Evolutionary conservation across 768 basidiomycete species (phyloP), one percentile per base, ranked within the genome.

Genomic region (Boletus insuetus): DNA sequence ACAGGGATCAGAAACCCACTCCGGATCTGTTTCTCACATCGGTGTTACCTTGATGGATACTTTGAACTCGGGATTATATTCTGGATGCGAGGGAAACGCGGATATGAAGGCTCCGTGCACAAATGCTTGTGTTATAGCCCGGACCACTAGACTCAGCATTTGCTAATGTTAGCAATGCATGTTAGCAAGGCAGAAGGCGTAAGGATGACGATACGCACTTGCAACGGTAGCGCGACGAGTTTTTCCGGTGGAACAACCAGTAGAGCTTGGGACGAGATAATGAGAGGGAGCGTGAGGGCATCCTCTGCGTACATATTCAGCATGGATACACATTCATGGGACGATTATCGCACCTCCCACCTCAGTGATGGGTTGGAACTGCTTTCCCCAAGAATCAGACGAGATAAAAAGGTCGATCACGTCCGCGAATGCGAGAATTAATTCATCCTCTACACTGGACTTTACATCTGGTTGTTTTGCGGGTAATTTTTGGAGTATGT

Each of bases 401-500:
- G 64, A 66, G 17, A 64, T 61, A 57, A 85, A 83, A 12, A 78
- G 70, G 60, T 91, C 89, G 67, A 91, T 80, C 22, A 87, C 79
- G 64, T 91, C 89, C 9, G 90, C 89, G 26, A 90, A 74, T 4
- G 86, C 81, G 26, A 92, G 74, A 31, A 91, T 74, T 24, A 83
- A 66, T 62, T 89, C 86, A 51, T 86, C 80, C 67, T 91, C 85
- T 11, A 86, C 78, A 41, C 64, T 65, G 5, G 72, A 70, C 43
- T 78, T 75, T 10, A 69, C 67, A n/a, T 65, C 64, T 14, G 65
- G 62, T 24, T 68, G 48, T 57, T 67, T 52, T 60, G 68, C 46
- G 66, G 62, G 60, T 73, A 71, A 14, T 40, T 46, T 55, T 57
- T 75, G 43, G 80, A 65, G 56, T 46, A 66, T 39, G 56, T 89